Evolutionary conservation across 106 monocot genomes (phyloP), one percentile per base, ranked within the genome.

Genomic region (Agapanthus africanus): DNA sequence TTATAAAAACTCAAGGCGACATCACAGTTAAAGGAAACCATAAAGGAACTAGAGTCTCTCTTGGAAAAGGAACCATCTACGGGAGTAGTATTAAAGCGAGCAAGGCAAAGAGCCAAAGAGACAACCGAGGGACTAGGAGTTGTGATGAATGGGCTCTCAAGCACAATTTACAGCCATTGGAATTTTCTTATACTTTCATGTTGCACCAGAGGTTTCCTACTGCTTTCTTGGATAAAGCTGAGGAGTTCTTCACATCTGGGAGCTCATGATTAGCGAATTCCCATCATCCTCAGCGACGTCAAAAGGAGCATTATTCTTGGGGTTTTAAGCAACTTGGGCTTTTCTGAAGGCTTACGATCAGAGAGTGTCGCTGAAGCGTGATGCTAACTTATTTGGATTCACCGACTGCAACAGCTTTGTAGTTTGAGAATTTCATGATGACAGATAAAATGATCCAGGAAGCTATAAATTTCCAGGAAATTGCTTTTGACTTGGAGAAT

Each of bases 181-280:
- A 79, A 34, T 50, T 80, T 38, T 80, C 84, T 19, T 73, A 72
- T 9, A 63, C 65, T 21, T 87, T 89, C 67, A 84, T 83, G 81
- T 67, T 97, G 73, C 88, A 91, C 61, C 38, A 67, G 26, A 84
- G 84, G 46, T 84, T 97, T 70, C 84, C 95, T 28, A 37, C 35
- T 40, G 39, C 60, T 65, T 87, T 97, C 71, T 70, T 91, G 69
- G 84, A 97, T 70, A 91, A 80, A 78, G 88, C 88, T 9, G 88
- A 89, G 72, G 86, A 86, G 25, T 95, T 95, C 73, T 91, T 95
- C 62, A 67, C 80, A 65, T 77, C 63, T 54, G 88, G 74, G 22
- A 73, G 38, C n/a, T n/a, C n/a, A n/a, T n/a, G n/a, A n/a, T n/a
- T n/a, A n/a, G n/a, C n/a, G n/a, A n/a, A n/a, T n/a, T n/a, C n/a